Base-by-base conservation (phyloP, 2,329 filamentous ascomycete genomes). In the Neofusicoccum cordaticola region DNA sequence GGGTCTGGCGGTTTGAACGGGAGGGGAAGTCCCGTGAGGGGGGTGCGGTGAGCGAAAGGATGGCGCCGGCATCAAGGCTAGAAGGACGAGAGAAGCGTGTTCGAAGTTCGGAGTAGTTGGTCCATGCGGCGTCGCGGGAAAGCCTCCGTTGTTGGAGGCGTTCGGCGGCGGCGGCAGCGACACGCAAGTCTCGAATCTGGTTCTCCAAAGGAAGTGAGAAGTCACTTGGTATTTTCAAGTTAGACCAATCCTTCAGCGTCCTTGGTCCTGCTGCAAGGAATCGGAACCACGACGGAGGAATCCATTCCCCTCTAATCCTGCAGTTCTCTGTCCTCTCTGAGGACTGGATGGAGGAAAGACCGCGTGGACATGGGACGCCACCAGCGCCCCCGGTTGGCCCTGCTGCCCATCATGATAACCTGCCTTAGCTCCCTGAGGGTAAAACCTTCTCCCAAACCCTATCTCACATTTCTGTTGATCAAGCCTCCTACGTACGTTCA, bases 401-500 rank as follows among this genome's bases (percentile, higher is more conserved):
- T 17, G 35, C 52, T 57, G 52, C 41, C 19, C 19, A 42, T 44
- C 35, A 56, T 42, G 35, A 35, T 12, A 15, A 27, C 39, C 13
- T 44, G 31, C 56, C 41, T 60, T 60, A 60, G 56, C 56, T 60
- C 19, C 15, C 27, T 60, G 56, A 60, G 56, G 56, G n/a, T 60
- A 47, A 60, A 60, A 45, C 56, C 41, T 60, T 47, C 41, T 47
- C 37, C 56, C 34, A 60, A 60, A 45, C 56, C 56, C 17, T 60
- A 45, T 45, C 56, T 45, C 56, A 15, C 56, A 17, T 15, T 35
- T 11, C 56, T 47, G 41, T 35, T 47, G 41, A 45, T 60, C 41
- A 45, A 45, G 56, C 56, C 56, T 60, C 56, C 56, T 60, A 60
- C 56, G 56, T 47, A 47, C 19, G 5, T 44, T 11, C 27, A 31